Conservation (phyloP, 148 eudicot species). For the Nepenthes gracilis region DNA sequence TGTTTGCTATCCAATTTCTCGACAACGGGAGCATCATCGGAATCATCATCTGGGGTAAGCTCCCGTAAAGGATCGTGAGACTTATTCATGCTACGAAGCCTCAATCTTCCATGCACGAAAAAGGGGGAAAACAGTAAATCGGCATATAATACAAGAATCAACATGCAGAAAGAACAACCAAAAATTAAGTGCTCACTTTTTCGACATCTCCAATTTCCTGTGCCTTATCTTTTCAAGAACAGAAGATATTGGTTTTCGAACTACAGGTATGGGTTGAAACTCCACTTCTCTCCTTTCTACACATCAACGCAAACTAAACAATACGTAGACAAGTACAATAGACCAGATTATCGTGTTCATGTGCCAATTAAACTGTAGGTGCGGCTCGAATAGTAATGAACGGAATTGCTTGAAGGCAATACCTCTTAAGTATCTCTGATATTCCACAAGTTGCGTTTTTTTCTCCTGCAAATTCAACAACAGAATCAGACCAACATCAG, state of each 20-base stretch:
- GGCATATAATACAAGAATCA: background rate
- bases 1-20: slow-evolving; percentile 12
- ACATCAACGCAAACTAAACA: slow-evolving; percentile 3
- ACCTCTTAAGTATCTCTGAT: slow-evolving; percentile 61
- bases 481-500: background rate
- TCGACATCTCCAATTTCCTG: slow-evolving; percentile 67
- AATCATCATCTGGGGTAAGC: slow-evolving; percentile 15
- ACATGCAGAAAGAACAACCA: background rate
- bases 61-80: slow-evolving; percentile 15
- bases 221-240: slow-evolving; percentile 77
- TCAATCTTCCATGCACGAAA: slow-evolving; percentile 17
- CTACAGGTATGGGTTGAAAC: slow-evolving; percentile 57
- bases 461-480: slow-evolving; percentile 28
- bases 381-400: background rate
- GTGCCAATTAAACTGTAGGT: too few relatives aligned
- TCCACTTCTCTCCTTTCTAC: slow-evolving; percentile 67
- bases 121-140: background rate
- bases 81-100: slow-evolving; percentile 10
- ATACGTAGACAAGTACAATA: background rate
- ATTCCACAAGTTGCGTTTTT: slow-evolving; percentile 40
- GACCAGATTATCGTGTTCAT: background rate
- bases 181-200: slow-evolving; percentile 33
- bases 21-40: slow-evolving; percentile 13
- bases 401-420: background rate
- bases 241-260: slow-evolving; percentile 67